Evolutionary conservation across 352 stramenopile genomes (phyloP).

Genomic region (Globisporangium cederbergense): DNA sequence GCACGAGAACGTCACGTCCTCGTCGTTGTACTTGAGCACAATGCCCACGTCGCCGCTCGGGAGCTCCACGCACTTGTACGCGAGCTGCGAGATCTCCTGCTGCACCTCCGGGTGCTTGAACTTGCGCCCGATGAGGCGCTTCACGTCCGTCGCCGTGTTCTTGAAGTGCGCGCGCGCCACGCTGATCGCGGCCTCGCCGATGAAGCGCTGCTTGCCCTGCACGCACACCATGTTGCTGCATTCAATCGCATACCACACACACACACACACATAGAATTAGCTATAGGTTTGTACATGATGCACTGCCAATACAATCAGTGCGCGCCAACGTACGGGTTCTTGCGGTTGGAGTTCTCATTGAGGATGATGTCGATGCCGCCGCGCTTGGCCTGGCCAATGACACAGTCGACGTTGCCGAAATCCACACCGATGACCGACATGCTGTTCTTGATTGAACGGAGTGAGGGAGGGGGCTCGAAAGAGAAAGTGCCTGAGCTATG

Average conservation of each 20-base stretch:
- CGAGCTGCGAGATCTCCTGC: constrained; percentile 91
- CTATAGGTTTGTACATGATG: background rate
- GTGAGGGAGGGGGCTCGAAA: constrained; percentile 10
- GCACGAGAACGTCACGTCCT: constrained; percentile 88
- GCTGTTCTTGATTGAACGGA: constrained; percentile 12
- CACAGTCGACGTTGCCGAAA: constrained; percentile 95
- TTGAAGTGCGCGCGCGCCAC: constrained; percentile 95
- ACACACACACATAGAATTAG: background rate
- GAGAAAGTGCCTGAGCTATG: background rate
- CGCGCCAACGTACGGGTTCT: constrained; percentile 88
- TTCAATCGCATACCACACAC: background rate
- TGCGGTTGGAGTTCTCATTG: constrained; percentile 99
- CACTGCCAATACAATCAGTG: background rate
- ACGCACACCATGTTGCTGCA: constrained; percentile 82
- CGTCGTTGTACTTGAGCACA: constrained; percentile 92
- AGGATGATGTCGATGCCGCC: constrained; percentile 99
- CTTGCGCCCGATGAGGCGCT: constrained; percentile 96
- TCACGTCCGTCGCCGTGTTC: constrained; percentile 97
- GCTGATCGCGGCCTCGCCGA: constrained; percentile 89
- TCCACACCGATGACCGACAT: constrained; percentile 98
- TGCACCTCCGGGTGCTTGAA: constrained; percentile 96
- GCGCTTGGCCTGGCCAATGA: constrained; percentile 95
- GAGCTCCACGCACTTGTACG: constrained; percentile 90
- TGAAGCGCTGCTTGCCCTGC: constrained; percentile 91
- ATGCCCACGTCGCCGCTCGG: constrained; percentile 87